Conservation (phyloP, 768 basidiomycete species). For the Lactifluus volemus region DNA sequence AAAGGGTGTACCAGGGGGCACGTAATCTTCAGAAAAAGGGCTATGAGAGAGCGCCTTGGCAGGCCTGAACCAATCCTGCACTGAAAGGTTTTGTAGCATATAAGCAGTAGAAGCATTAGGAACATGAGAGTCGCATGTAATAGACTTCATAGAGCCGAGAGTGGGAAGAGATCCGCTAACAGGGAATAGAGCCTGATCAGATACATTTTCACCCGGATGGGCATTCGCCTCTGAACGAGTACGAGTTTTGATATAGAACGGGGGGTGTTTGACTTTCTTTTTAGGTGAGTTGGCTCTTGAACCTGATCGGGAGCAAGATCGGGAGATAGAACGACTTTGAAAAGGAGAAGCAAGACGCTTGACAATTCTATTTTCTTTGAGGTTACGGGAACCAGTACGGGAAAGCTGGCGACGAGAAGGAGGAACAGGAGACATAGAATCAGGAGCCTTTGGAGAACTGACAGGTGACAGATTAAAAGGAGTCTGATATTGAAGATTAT, state of each 20-base stretch:
- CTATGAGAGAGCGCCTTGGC: slow-evolving; percentile 23
- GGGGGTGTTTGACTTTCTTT: slow-evolving; percentile 17
- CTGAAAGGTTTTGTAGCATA: slow-evolving; percentile 16
- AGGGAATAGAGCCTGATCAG: neutral
- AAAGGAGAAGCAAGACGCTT: slow-evolving; percentile 37
- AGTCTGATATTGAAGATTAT: slow-evolving; percentile 21
- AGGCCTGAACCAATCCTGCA: slow-evolving; percentile 25
- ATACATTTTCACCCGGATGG: neutral
- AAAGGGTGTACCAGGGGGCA: slow-evolving; percentile 18
- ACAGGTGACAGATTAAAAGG: slow-evolving; percentile 19
- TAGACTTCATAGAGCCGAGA: slow-evolving; percentile 7
- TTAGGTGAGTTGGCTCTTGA: slow-evolving; percentile 18
- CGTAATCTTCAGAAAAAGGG: slow-evolving; percentile 17
- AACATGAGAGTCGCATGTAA: neutral
- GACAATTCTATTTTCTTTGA: slow-evolving; percentile 31
- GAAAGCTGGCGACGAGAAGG: slow-evolving; percentile 27
- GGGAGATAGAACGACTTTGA: slow-evolving; percentile 36
- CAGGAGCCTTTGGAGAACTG: slow-evolving; percentile 22
- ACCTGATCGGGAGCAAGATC: slow-evolving; percentile 29
- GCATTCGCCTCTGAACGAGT: slow-evolving; percentile 29
- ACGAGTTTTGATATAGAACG: slow-evolving; percentile 30
- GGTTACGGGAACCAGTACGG: slow-evolving; percentile 33
- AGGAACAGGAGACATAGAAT: slow-evolving; percentile 39
- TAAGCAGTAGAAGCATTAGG: slow-evolving; percentile 1
- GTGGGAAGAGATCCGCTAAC: slow-evolving; percentile 9